phyloP scores from a whole-genome alignment of 2,329 filamentous ascomycete species.

The Aspergillus spinulosporus region DNA sequence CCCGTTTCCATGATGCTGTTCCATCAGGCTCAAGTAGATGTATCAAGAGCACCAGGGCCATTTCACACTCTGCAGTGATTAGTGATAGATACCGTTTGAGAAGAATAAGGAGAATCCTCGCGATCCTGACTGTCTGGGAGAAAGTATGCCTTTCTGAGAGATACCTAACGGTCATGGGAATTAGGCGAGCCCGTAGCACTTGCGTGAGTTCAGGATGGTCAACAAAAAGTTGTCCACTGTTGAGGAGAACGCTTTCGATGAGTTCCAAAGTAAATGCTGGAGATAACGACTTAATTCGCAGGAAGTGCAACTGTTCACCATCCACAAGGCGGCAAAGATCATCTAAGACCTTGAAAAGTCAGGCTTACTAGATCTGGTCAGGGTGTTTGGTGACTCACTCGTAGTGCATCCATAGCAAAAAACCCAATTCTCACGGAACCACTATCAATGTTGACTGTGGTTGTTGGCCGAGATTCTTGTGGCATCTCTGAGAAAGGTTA shows the following conservation, averaged over 20 bases:
- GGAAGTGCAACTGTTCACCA: conserved; percentile 76
- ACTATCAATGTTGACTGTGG: conserved; percentile 67
- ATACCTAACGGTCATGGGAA: conserved; percentile 78
- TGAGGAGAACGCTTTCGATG: conserved; percentile 85
- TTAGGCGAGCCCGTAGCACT: conserved; percentile 72
- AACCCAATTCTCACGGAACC: conserved; percentile 67
- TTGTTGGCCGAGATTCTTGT: conserved; percentile 57
- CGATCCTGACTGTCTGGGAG: conserved; percentile 75
- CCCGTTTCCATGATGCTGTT: conserved; percentile 78
- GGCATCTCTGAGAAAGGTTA: conserved; percentile 23
- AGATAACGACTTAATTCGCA: conserved; percentile 74
- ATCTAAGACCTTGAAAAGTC: conserved; percentile 66
- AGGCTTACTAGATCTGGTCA: background rate
- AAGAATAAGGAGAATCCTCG: conserved; percentile 79
- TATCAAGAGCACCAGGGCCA: conserved; percentile 76
- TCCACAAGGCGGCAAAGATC: conserved; percentile 88
- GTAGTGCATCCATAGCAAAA: conserved; percentile 82
- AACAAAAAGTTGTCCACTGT: conserved; percentile 76
- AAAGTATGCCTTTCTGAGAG: conserved; percentile 78
- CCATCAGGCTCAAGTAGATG: conserved; percentile 84
- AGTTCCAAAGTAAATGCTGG: conserved; percentile 86
- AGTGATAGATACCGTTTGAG: conserved; percentile 75
- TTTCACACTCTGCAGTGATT: conserved; percentile 75
- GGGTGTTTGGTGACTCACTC: conserved; percentile 49
- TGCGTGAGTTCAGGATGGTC: conserved; percentile 77